These are phyloP conservation scores for Ganoderma lucidum DNA, from an alignment of 1,284 basidiomycete species.

Conservation along the genomic window DNA sequence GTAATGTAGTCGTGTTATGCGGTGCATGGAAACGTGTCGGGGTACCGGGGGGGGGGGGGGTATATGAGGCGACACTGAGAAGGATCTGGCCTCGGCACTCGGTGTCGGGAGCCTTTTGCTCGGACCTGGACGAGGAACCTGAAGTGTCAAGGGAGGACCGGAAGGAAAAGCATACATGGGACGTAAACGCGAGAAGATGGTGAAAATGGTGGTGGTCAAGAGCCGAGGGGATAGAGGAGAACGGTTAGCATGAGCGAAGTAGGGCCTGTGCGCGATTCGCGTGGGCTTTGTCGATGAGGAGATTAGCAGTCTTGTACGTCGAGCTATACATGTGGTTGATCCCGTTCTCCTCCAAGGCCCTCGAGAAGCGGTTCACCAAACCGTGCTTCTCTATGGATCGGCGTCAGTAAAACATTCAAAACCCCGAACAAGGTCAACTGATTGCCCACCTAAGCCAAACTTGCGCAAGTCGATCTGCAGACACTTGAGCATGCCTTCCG, in stretches of 20 bases:
- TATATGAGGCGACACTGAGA: neutral
- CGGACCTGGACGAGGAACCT: neutral
- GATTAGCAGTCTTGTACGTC: conserved; percentile 85
- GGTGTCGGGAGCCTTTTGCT: conserved; percentile 6
- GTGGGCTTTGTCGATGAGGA: conserved; percentile 61
- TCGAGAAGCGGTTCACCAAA: conserved; percentile 79
- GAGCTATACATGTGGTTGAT: conserved; percentile 89
- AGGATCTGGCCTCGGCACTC: neutral
- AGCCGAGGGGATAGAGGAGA: neutral
- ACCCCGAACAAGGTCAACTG: conserved; percentile 14
- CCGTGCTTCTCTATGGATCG: conserved; percentile 69
- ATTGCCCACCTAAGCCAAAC: conserved; percentile 68
- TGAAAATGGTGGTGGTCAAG: neutral
- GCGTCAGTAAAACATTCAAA: conserved; percentile 6
- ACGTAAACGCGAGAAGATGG: neutral
- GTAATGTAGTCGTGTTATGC: conserved; percentile 10
- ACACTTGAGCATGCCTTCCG: conserved; percentile 59
- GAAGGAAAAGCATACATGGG: neutral
- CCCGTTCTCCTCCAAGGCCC: conserved; percentile 70
- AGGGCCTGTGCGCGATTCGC: conserved; percentile 41
- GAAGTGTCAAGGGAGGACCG: neutral
- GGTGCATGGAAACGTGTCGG: neutral
- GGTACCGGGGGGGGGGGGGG: neutral
- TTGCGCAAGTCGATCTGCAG: conserved; percentile 74
- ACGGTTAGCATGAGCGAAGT: conserved; percentile 40